These are phyloP conservation scores for Boletellus emodensis DNA, from an alignment of 768 basidiomycete species.

Conservation along the genomic window DNA sequence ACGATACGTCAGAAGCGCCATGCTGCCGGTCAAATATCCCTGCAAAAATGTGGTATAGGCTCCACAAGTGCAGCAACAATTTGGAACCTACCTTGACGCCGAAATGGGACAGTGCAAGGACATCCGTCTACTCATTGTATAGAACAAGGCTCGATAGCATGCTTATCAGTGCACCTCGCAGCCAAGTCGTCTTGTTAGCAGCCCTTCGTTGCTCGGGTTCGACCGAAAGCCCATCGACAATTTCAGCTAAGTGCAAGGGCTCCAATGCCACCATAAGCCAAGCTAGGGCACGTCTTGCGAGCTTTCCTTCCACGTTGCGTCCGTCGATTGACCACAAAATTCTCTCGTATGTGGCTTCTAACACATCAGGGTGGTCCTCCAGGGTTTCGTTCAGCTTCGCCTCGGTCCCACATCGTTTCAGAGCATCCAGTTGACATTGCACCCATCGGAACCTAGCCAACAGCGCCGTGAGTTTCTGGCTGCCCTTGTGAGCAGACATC, in stretches of 20 bases:
- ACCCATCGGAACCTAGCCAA: not conserved
- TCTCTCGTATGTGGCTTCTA: not conserved
- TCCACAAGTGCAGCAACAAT: no score
- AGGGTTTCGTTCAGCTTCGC: not conserved
- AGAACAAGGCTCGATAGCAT: no score
- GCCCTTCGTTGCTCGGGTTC: no score
- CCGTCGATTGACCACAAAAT: not conserved
- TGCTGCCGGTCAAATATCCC: no score
- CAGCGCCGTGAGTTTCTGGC: not conserved
- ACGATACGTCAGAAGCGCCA: no score
- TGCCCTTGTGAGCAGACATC: not conserved
- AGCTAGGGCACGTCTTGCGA: not conserved
- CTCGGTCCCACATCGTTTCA: not conserved
- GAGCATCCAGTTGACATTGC: not conserved
- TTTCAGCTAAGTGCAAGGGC: not conserved
- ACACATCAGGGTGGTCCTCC: not conserved
- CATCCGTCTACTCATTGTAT: no score
- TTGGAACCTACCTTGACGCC: no score
- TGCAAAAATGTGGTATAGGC: no score
- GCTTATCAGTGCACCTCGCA: no score
- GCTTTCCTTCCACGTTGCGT: not conserved
- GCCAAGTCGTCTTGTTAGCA: no score
- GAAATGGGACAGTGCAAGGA: no score
- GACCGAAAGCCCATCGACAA: no score
- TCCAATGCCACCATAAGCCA: not conserved